Evolutionary conservation across 768 basidiomycete genomes (phyloP), one percentile per base, ranked within the genome.

Genomic region (Gloeophyllum trabeum): DNA sequence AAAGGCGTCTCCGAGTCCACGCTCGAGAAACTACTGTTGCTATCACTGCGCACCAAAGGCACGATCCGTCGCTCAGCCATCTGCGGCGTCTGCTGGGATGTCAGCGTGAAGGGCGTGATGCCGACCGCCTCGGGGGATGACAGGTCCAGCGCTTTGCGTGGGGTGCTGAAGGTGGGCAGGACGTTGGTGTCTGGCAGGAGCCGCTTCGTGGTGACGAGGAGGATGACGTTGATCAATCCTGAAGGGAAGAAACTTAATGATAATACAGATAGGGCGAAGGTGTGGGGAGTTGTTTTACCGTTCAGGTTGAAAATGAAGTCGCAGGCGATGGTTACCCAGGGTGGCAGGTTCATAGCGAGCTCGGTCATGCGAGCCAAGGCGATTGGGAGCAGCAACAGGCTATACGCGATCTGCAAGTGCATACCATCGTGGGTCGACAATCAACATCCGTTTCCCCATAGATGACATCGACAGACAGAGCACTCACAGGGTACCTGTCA

Each of bases 231-330:
- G 10, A 30, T 16, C 10, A 16, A 7, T 16, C 28, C 28, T 30
- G 16, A 30, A 7, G 28, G 7, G 28, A 7, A 16, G 16, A 16
- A 30, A 7, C n/a, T n/a, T n/a, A n/a, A n/a, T n/a, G n/a, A n/a
- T n/a, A n/a, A n/a, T n/a, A n/a, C n/a, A n/a, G n/a, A n/a, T n/a
- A n/a, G n/a, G n/a, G n/a, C n/a, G n/a, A n/a, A n/a, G n/a, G n/a
- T n/a, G n/a, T n/a, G n/a, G n/a, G n/a, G n/a, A n/a, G n/a, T n/a
- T n/a, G n/a, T n/a, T 39, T 24, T 13, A 54, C 54, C 54, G 5
- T 53, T 56, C 19, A 60, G 48, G 41, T 61, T 61, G 50, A 56
- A 60, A 13, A 60, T 43, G 4, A 56, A 43, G 26, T 48, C 56
- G 6, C 53, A 43, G 2, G 54, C 22, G 2, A 55, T 41, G 4